A percentile compares a stretch with the other conserved stretches of the same genome.
These are phyloP conservation scores for Thielaviopsis musarum DNA, from an alignment of 2,329 filamentous ascomycete genomes.

Conservation along the genomic window DNA sequence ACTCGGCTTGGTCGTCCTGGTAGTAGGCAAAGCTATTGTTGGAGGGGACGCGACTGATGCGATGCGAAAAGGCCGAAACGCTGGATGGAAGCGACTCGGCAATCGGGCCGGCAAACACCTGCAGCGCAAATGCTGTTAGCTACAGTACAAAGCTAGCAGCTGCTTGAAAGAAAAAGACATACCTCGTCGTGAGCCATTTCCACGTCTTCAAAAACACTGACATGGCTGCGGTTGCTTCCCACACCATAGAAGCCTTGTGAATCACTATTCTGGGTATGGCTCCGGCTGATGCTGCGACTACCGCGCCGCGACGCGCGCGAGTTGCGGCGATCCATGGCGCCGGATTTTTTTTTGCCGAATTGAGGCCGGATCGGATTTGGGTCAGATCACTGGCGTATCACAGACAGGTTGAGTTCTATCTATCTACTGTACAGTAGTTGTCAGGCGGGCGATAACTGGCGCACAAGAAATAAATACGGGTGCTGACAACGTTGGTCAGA, in stretches of 20 bases:
- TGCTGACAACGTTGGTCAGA: neutral
- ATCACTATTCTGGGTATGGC: neutral
- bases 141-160: no score
- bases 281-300: neutral
- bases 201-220: slow-evolving; percentile 84
- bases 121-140: slow-evolving; percentile 7
- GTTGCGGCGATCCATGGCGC: neutral
- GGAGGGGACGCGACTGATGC: slow-evolving; percentile 64
- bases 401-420: neutral
- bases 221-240: slow-evolving; percentile 46
- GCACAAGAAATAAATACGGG: neutral
- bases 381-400: neutral
- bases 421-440: neutral
- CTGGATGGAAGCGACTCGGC: slow-evolving; percentile 94
- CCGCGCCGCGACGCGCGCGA: neutral
- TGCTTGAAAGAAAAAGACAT: slow-evolving; percentile 7
- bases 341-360: no score
- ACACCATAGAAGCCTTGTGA: slow-evolving; percentile 5
- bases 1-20: slow-evolving; percentile 43
- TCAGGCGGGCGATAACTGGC: neutral
- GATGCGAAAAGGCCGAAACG: slow-evolving; percentile 78
- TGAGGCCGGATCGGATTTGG: neutral
- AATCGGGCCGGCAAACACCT: slow-evolving; percentile 79
- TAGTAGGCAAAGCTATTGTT: slow-evolving; percentile 83
- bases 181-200: slow-evolving; percentile 98